Evolutionary conservation across 257 asterid species (phyloP), one percentile per base, ranked within the genome.

Genomic region (Fraxinus americana): DNA sequence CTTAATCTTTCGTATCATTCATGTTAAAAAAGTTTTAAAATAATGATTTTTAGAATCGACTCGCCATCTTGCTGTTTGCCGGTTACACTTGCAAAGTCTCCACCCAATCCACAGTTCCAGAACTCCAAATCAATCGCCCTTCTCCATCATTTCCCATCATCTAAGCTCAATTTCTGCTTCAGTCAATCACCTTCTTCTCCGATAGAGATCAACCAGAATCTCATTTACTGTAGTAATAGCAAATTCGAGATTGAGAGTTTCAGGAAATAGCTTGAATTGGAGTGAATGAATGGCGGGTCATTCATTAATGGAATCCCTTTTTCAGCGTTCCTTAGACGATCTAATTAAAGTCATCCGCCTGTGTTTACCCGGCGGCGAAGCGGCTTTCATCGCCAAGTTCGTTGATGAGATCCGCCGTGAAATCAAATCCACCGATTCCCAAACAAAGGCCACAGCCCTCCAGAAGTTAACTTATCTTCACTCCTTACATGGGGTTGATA

Each of bases 371-470:
- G 85, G 86, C 39, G 27, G 82, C 19, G 89, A 85, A 57, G 54
- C 95, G 71, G 7, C 88, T 75, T 85, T 91, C 83, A 82, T 94
- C 67, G 77, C 91, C 82, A 91, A 86, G 81, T 72, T 96, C 43
- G 41, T 90, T 63, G 93, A 88, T 43, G 98, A 94, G 89, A 91
- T 91, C 91, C 97, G 97, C 79, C 94, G 98, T 72, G 99, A 94
- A 90, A 88, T 91, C 90, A 91, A 91, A 82, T 89, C 97, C 0
- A 87, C 94, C 10, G 97, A 92, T 83, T 88, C 88, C 11, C 90
- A 85, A 4, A 91, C 95, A 8, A 94, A 94, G 77, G 77, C 97
- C 75, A 72, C 77, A 75, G 99, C 99, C 35, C 90, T 94, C 57
- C 96, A 88, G 73, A 94, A 94, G 65, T 91, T 92, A 17, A 87